Conservation (phyloP, 495 filamentous ascomycete species). For the Darksidea phi region DNA sequence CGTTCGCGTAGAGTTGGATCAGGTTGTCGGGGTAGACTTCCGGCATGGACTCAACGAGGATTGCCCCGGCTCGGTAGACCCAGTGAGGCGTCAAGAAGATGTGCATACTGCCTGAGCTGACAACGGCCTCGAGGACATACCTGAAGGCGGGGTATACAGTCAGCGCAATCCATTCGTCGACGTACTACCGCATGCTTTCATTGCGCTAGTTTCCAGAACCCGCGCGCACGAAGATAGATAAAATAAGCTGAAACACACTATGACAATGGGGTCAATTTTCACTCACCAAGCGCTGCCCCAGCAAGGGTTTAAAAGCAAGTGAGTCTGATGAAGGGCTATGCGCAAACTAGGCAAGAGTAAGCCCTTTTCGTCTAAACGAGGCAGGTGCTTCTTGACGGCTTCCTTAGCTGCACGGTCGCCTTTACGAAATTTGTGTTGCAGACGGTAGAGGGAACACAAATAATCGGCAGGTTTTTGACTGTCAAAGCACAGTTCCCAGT, state of each 20-base stretch:
- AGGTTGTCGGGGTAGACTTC: conserved; percentile 8
- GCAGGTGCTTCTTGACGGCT: conserved; percentile 2
- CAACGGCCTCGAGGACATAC: conserved; percentile 26
- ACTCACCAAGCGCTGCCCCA: conserved; percentile 26
- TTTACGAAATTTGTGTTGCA: conserved; percentile 30
- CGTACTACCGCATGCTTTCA: too few species aligned
- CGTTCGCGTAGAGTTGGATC: conserved; percentile 25
- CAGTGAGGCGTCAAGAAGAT: conserved; percentile 25
- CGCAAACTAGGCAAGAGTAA: conserved; percentile 12
- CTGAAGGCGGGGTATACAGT: too few species aligned
- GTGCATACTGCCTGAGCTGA: conserved; percentile 12
- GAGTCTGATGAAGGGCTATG: conserved; percentile 23
- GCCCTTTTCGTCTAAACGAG: not conserved
- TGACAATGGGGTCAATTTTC: too few species aligned
- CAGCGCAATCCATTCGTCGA: too few species aligned
- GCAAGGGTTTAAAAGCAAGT: conserved; percentile 22
- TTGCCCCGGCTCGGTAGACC: conserved; percentile 18
- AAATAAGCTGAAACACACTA: too few species aligned
- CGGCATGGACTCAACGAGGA: conserved; percentile 17
- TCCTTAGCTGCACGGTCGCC: conserved; percentile 8
- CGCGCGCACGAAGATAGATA: too few species aligned
- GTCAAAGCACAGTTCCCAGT: conserved; percentile 15
- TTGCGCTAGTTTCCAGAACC: too few species aligned
- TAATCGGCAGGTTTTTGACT: conserved; percentile 12
- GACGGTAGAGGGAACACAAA: conserved; percentile 33